Conservation (phyloP, 2,329 filamentous ascomycete species). For the Aspergillus neotritici region DNA sequence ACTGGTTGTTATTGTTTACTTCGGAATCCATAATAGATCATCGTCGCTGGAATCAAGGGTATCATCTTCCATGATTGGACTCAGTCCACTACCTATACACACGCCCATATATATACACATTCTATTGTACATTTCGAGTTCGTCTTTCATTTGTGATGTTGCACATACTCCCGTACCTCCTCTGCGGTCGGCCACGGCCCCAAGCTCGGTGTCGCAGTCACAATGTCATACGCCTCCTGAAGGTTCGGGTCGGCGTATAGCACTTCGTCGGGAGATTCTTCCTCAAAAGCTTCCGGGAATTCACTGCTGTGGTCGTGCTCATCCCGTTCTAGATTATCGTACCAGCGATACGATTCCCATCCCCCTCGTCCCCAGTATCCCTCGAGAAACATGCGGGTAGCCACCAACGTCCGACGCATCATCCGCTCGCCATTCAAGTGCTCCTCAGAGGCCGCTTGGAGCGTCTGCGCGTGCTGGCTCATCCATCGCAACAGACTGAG, state of each 20-base stretch:
- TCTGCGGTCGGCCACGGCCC: slow-evolving; percentile 39
- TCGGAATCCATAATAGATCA: no score
- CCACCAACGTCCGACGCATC: slow-evolving; percentile 38
- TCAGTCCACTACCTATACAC: slow-evolving; percentile 5
- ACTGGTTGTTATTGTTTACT: no score
- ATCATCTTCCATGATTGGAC: slow-evolving; percentile 13
- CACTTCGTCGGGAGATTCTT: background rate
- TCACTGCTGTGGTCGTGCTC: no score
- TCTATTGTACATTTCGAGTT: slow-evolving; percentile 12
- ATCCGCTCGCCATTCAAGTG: slow-evolving; percentile 32
- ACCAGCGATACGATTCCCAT: background rate
- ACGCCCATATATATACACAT: slow-evolving; percentile 11
- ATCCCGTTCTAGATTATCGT: no score
- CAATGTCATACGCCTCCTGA: slow-evolving; percentile 34
- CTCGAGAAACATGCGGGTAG: slow-evolving; percentile 38
- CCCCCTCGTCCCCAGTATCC: slow-evolving; percentile 19
- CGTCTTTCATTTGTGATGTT: slow-evolving; percentile 14
- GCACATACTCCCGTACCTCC: slow-evolving; percentile 36
- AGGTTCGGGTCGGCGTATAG: slow-evolving; percentile 25
- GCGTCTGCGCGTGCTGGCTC: slow-evolving; percentile 25
- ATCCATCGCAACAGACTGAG: slow-evolving; percentile 41
- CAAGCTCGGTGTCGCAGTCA: slow-evolving; percentile 32
- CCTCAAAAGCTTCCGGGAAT: no score
- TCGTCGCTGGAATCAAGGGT: slow-evolving; percentile 2
- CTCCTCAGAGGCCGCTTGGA: slow-evolving; percentile 33